Percentiles rank a stretch among this genome's conserved stretches.
Conservation (phyloP, 2,329 filamentous ascomycete species). For the Mollisia scopiformis region DNA sequence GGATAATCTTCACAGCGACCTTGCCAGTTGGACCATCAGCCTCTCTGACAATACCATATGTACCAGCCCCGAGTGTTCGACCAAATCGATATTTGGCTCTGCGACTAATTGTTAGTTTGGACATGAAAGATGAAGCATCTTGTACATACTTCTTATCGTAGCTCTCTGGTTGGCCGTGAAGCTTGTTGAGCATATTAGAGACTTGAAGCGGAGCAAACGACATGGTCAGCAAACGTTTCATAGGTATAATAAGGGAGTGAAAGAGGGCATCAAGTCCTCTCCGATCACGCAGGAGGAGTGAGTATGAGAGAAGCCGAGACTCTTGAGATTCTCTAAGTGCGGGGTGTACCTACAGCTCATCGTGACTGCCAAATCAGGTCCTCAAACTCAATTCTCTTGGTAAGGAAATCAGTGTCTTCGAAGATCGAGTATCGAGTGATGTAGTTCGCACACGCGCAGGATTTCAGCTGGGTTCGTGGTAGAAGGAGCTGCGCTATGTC, state of each 20-base stretch:
- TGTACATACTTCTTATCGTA: constrained; percentile 95
- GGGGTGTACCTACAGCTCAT: constrained; percentile 38
- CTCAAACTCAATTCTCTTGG: constrained; percentile 13
- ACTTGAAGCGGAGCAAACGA: constrained; percentile 53
- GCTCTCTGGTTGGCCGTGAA: constrained; percentile 94
- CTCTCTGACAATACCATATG: constrained; percentile 97
- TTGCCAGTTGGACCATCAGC: constrained; percentile 83
- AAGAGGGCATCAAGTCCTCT: constrained; percentile 1
- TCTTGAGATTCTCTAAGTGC: constrained; percentile 8
- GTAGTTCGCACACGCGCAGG: neutral
- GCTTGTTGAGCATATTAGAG: constrained; percentile 89
- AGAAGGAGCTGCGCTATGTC: constrained; percentile 7
- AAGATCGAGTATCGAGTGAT: neutral
- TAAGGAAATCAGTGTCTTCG: neutral
- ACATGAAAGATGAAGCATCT: constrained; percentile 14
- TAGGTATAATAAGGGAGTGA: constrained; percentile 5
- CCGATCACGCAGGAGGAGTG: neutral
- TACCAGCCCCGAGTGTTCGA: constrained; percentile 91
- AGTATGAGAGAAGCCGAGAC: neutral
- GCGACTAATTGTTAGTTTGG: constrained; percentile 24
- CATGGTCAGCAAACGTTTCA: constrained; percentile 13
- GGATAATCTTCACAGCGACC: constrained; percentile 97
- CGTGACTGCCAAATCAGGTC: constrained; percentile 27
- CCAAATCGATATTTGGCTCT: constrained; percentile 91
- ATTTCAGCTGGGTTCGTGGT: constrained; percentile 3